Evolutionary conservation across 257 asterid genomes (phyloP).

Genomic region (Solanum appendiculatum): DNA sequence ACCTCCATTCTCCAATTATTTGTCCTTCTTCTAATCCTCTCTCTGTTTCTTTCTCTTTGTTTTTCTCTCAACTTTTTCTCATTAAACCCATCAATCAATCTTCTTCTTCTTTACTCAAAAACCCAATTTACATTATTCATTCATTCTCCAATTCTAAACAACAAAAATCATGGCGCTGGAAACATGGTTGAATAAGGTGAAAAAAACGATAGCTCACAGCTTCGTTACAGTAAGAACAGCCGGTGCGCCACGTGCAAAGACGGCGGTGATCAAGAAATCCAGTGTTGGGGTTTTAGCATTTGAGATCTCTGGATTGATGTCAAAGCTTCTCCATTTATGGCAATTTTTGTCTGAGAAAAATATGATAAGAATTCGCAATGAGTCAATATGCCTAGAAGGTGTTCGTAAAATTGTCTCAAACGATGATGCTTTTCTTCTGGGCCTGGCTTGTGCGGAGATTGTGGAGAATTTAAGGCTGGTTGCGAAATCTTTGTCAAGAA

Average conservation of each 20-base stretch:
- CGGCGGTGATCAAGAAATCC: conserved; percentile 39
- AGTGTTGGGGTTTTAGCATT: conserved; percentile 70
- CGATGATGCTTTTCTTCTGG: conserved; percentile 61
- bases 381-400: conserved; percentile 63
- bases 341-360: conserved; percentile 57
- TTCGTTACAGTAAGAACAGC: conserved; percentile 30
- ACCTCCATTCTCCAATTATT: conserved; percentile 34
- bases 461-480: conserved; percentile 49
- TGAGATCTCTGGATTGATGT: conserved; percentile 70
- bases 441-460: conserved; percentile 78
- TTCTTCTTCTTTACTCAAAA: neutral
- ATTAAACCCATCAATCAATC: neutral
- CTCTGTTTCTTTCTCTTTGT: conserved; percentile 1
- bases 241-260: conserved; percentile 21
- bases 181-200: conserved; percentile 15
- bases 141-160: neutral
- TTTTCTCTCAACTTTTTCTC: neutral
- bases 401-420: conserved; percentile 83
- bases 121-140: neutral
- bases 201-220: conserved; percentile 38
- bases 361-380: conserved; percentile 43
- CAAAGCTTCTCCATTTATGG: conserved; percentile 91
- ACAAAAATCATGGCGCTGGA: conserved; percentile 7
- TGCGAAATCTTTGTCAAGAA: conserved; percentile 47
- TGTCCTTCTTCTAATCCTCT: neutral